phyloP scores from a whole-genome alignment of 116 monocot species.

The Thalassia testudinum region DNA sequence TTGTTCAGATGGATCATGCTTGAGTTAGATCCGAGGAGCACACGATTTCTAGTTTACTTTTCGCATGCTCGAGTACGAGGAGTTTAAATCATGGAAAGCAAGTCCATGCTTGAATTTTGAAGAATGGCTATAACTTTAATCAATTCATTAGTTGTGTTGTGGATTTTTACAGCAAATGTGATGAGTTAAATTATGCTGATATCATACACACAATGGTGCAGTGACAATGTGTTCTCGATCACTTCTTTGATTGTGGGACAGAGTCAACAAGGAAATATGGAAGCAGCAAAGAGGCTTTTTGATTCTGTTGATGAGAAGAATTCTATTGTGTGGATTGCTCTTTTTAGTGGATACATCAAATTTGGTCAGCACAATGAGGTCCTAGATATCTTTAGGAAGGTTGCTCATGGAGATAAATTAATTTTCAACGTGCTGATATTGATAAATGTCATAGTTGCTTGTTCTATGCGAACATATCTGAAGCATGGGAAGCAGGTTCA shows the following conservation, averaged over 20 bases:
- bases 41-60: constrained; percentile 10
- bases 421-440: constrained; percentile 5
- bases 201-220: neutral
- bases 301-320: constrained; percentile 12
- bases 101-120: constrained; percentile 13
- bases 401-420: constrained; percentile 1
- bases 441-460: constrained; percentile 6
- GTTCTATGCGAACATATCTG: constrained; percentile 10
- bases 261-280: constrained; percentile 4
- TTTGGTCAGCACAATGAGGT: constrained; percentile 1
- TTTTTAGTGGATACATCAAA: constrained; percentile 10
- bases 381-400: constrained; percentile 3
- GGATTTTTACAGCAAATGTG: constrained; percentile 13
- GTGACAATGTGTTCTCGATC: constrained; percentile 9
- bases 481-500: constrained; percentile 15
- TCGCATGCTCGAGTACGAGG: constrained; percentile 13
- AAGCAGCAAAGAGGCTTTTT: constrained; percentile 14
- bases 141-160: constrained; percentile 11
- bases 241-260: constrained; percentile 11
- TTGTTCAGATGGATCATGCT: constrained; percentile 4
- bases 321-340: constrained; percentile 13
- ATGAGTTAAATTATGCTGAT: constrained; percentile 8
- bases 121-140: constrained; percentile 6
- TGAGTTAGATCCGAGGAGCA: constrained; percentile 6
- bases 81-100: constrained; percentile 17